Evolutionary conservation across 306 rosid species (phyloP).

Genomic region (Lupinus albus): DNA sequence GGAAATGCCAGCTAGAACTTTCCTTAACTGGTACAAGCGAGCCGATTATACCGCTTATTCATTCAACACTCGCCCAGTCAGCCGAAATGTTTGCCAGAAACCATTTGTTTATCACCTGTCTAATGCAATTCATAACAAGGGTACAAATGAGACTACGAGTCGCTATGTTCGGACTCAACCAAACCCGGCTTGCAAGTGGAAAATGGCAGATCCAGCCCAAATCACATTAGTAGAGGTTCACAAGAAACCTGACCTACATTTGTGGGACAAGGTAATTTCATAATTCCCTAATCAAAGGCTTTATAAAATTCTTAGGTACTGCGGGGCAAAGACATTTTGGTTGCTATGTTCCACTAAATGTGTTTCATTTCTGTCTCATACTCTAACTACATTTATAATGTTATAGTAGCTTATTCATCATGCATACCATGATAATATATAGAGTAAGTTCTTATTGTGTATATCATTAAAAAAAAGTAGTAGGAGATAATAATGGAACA

Average conservation of each 20-base stretch:
- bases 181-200: constrained; percentile 57
- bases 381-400: neutral
- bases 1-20: constrained; percentile 69
- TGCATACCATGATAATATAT: neutral
- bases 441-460: neutral
- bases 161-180: constrained; percentile 41
- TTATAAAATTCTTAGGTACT: neutral
- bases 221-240: constrained; percentile 46
- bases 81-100: constrained; percentile 52
- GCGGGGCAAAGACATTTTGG: neutral
- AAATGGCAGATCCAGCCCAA: constrained; percentile 57
- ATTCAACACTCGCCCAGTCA: constrained; percentile 60
- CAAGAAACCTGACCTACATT: constrained; percentile 55
- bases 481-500: too few species aligned
- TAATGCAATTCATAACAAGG: neutral
- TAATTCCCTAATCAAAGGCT: neutral
- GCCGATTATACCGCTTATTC: constrained; percentile 52
- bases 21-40: constrained; percentile 63
- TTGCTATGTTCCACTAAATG: neutral
- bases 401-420: too few species aligned
- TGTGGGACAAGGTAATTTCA: constrained; percentile 69
- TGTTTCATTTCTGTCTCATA: neutral
- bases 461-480: too few species aligned
- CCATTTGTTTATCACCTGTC: constrained; percentile 62
- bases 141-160: constrained; percentile 35